Conservation (phyloP, 2,329 filamentous ascomycete genomes). For the Aspergillus sojae region DNA sequence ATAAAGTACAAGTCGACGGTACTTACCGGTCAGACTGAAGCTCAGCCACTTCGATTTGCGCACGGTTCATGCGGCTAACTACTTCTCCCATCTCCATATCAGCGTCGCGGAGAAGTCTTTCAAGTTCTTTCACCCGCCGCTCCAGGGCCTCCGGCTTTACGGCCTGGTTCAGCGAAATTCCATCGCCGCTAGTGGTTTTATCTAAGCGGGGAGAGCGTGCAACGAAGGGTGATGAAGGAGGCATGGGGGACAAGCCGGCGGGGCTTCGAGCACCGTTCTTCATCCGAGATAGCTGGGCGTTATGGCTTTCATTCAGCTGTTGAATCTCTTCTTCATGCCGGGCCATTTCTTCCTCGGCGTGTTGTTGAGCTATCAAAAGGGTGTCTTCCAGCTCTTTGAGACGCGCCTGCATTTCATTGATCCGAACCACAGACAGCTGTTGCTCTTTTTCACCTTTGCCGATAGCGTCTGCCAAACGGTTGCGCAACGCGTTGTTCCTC, state of each 20-base stretch:
- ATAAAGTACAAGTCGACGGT: conserved; percentile 4
- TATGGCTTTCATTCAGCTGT: conserved; percentile 74
- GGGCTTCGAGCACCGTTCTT: conserved; percentile 55
- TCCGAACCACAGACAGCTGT: conserved; percentile 75
- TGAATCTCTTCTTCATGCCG: conserved; percentile 85
- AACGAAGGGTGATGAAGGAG: conserved; percentile 63
- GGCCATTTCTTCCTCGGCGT: conserved; percentile 79
- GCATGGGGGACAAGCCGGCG: conserved; percentile 56
- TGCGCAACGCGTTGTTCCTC: conserved; percentile 74
- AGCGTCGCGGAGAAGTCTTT: conserved; percentile 74
- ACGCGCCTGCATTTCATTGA: conserved; percentile 78
- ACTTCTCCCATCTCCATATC: conserved; percentile 84
- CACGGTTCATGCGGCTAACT: conserved; percentile 76
- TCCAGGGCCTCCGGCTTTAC: conserved; percentile 75
- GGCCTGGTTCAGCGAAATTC: conserved; percentile 65
- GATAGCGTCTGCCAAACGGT: conserved; percentile 77
- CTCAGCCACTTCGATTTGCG: conserved; percentile 80
- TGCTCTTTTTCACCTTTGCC: conserved; percentile 82
- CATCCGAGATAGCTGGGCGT: conserved; percentile 73
- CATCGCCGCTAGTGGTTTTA: conserved; percentile 63
- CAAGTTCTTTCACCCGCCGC: conserved; percentile 78
- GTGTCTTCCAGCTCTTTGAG: conserved; percentile 83
- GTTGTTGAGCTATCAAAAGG: conserved; percentile 78
- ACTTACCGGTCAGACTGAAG: conserved; percentile 61
- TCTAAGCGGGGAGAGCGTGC: conserved; percentile 62